Evolutionary conservation across 345 rosid species (phyloP).

Genomic region (Hibiscus tridactylites): DNA sequence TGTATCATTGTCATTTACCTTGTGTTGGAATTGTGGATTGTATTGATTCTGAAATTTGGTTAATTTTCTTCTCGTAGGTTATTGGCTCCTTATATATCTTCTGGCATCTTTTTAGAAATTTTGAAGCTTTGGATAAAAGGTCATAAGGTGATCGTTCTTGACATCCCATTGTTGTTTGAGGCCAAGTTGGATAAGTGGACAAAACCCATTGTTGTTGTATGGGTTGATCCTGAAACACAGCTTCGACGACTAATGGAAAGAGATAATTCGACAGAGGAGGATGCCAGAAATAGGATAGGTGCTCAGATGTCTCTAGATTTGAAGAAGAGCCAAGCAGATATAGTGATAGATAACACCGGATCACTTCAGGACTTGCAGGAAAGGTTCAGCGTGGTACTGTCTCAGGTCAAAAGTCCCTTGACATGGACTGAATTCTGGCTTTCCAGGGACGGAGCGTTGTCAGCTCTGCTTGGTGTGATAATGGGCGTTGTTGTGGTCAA

Average conservation of each 20-base stretch:
- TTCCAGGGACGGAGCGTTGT: constrained; percentile 68
- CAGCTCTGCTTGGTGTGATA: constrained; percentile 35
- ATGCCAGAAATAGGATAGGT: constrained; percentile 64
- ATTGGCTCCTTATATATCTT: constrained; percentile 76
- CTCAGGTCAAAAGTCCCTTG: constrained; percentile 53
- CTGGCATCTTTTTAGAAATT: constrained; percentile 56
- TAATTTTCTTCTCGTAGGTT: constrained; percentile 33
- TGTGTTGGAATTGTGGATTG: background rate
- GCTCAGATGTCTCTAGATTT: constrained; percentile 78
- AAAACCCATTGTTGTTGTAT: constrained; percentile 62
- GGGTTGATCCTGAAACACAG: constrained; percentile 71
- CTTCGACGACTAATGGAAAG: constrained; percentile 68
- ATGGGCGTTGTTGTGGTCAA: constrained; percentile 40
- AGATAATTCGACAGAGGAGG: constrained; percentile 53
- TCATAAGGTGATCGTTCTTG: constrained; percentile 60
- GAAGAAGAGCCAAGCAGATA: constrained; percentile 61
- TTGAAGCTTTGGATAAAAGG: constrained; percentile 71
- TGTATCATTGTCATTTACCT: background rate
- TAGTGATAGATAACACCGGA: constrained; percentile 76
- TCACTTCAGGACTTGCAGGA: constrained; percentile 55
- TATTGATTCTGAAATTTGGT: background rate
- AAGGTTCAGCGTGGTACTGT: constrained; percentile 44
- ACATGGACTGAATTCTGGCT: constrained; percentile 77
- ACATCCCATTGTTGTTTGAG: constrained; percentile 77
- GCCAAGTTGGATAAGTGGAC: constrained; percentile 84